These are phyloP conservation scores for Thelephora terrestris DNA, from an alignment of 1,284 basidiomycete genomes.

Conservation along the genomic window DNA sequence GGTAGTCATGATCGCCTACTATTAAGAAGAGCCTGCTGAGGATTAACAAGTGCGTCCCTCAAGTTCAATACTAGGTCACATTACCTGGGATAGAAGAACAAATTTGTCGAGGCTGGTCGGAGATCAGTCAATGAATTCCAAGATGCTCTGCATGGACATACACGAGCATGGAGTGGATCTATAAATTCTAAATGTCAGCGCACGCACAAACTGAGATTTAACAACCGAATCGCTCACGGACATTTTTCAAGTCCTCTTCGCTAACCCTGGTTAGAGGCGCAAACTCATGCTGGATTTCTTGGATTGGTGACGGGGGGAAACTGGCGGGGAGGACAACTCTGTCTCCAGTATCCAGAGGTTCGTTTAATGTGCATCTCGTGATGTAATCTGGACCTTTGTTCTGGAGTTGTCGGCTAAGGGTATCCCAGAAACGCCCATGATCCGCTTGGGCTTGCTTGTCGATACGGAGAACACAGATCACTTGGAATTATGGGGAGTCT, in stretches of 20 bases:
- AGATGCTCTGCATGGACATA: constrained; percentile 20
- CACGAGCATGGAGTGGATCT: constrained; percentile 51
- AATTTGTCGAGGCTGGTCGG: constrained; percentile 51
- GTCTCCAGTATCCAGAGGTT: constrained; percentile 26
- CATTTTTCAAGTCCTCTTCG: constrained; percentile 35
- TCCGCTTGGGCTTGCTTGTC: constrained; percentile 52
- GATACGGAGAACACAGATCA: constrained; percentile 51
- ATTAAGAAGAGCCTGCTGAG: constrained; percentile 38
- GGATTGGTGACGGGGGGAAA: constrained; percentile 16
- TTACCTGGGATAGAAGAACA: constrained; percentile 49
- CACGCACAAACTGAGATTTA: not conserved
- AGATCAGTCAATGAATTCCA: constrained; percentile 1
- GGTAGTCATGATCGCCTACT: constrained; percentile 24
- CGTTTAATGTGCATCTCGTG: constrained; percentile 32
- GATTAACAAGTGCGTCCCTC: not conserved
- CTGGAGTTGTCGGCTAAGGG: constrained; percentile 39
- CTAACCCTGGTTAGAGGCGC: constrained; percentile 19
- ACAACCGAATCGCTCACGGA: constrained; percentile 12
- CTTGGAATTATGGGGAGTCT: constrained; percentile 20
- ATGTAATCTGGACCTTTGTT: constrained; percentile 46
- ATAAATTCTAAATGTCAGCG: not conserved
- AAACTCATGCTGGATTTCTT: constrained; percentile 6
- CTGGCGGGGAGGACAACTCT: constrained; percentile 30
- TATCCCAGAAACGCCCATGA: constrained; percentile 41
- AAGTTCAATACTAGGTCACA: not conserved